These are phyloP conservation scores for Jimgerdemannia flammicorona DNA, from an alignment of 192 early-diverging fungal genomes.

Conservation along the genomic window DNA sequence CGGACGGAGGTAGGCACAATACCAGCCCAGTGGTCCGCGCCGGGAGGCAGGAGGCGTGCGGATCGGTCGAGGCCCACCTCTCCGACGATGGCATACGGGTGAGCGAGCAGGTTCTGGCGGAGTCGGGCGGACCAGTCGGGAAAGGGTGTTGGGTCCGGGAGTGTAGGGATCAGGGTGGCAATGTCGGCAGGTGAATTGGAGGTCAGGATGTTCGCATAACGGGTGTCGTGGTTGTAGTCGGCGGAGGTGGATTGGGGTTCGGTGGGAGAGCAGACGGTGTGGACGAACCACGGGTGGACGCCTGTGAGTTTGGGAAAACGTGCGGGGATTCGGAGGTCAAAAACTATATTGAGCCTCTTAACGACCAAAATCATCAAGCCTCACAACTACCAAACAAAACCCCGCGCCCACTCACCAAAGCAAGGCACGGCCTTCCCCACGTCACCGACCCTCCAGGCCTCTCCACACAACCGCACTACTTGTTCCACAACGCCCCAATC, in stretches of 20 bases:
- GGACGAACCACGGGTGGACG: constrained; percentile 30
- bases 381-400: not conserved
- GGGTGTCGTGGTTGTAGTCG: not conserved
- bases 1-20: constrained; percentile 20
- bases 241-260: constrained; percentile 1
- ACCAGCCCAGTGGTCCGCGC: constrained; percentile 25
- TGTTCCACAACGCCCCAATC: constrained; percentile 25
- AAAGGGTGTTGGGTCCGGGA: constrained; percentile 16
- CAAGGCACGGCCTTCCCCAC: constrained; percentile 23
- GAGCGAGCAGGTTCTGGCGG: constrained; percentile 1
- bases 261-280: constrained; percentile 5
- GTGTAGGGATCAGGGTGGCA: constrained; percentile 7
- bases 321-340: not conserved
- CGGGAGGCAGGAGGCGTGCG: constrained; percentile 25
- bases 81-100: constrained; percentile 25
- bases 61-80: constrained; percentile 31
- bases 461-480: constrained; percentile 13
- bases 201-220: constrained; percentile 17
- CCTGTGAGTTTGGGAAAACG: not conserved
- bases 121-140: constrained; percentile 16
- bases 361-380: not conserved
- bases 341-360: not conserved
- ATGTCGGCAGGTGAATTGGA: constrained; percentile 6
- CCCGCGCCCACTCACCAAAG: constrained; percentile 13
- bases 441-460: not conserved